Conservation (phyloP, 2,329 filamentous ascomycete genomes). For the Lachnellula arida region DNA sequence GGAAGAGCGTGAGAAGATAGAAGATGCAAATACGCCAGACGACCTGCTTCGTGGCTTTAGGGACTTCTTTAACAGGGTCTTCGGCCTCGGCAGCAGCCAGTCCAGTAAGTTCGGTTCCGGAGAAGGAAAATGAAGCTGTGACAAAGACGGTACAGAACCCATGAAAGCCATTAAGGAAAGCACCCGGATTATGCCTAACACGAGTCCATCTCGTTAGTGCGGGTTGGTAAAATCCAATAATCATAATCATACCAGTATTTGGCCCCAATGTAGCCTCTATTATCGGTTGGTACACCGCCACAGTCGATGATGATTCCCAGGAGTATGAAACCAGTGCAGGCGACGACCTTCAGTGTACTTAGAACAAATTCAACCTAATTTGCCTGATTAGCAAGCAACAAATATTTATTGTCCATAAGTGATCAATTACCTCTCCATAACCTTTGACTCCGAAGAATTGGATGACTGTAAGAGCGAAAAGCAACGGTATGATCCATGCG, state of each 20-base stretch:
- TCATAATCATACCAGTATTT: conserved; percentile 53
- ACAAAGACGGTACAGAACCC: conserved; percentile 49
- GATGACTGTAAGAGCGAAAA: conserved; percentile 68
- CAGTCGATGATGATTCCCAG: conserved; percentile 55
- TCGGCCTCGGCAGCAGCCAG: conserved; percentile 47
- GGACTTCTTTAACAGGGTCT: conserved; percentile 45
- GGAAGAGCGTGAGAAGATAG: conserved; percentile 48
- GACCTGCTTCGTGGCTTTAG: conserved; percentile 48
- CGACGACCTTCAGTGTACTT: conserved; percentile 73
- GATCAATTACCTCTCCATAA: conserved; percentile 65
- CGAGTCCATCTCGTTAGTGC: conserved; percentile 31
- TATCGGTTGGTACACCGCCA: conserved; percentile 42
- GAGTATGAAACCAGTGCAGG: conserved; percentile 61
- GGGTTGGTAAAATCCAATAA: not conserved
- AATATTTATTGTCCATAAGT: too few species aligned
- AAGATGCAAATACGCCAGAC: conserved; percentile 51
- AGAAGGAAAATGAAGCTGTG: conserved; percentile 47
- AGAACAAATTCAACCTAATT: conserved; percentile 65
- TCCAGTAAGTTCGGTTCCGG: conserved; percentile 49
- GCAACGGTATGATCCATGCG: conserved; percentile 79
- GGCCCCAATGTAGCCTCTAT: conserved; percentile 56
- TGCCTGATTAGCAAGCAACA: too few species aligned
- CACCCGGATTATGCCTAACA: conserved; percentile 15
- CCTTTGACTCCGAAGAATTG: conserved; percentile 85
- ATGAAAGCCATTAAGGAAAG: conserved; percentile 46